Evolutionary conservation across 495 filamentous ascomycete species (phyloP).

Genomic region (Bathelium albidoporum): DNA sequence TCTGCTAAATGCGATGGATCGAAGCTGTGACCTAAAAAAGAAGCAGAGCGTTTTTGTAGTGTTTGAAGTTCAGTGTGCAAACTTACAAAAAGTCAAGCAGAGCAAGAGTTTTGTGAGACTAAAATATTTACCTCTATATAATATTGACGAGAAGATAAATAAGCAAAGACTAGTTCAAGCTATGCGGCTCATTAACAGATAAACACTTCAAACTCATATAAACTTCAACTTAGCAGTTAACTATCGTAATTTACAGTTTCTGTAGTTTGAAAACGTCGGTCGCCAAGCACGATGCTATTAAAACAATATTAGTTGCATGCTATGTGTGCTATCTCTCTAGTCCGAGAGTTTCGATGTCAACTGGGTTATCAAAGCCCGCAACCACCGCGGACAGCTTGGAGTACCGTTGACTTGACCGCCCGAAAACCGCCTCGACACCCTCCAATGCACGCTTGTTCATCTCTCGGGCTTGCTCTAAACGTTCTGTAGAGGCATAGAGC

Average conservation of each 20-base stretch:
- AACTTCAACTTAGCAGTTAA: not conserved
- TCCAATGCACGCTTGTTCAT: slow-evolving; percentile 20
- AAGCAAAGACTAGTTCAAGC: not conserved
- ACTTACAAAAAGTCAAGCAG: not conserved
- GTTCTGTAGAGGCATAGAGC: slow-evolving; percentile 15
- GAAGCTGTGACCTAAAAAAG: not conserved
- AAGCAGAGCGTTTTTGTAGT: not conserved
- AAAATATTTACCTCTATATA: not conserved
- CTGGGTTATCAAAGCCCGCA: not conserved
- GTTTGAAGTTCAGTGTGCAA: not conserved
- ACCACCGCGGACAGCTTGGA: not conserved
- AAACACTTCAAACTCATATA: not conserved
- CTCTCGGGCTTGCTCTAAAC: slow-evolving; percentile 26
- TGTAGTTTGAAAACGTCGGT: not conserved
- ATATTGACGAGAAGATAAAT: not conserved
- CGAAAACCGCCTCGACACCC: slow-evolving; percentile 25
- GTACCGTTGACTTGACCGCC: not conserved
- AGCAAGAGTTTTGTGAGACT: not conserved
- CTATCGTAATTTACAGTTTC: not conserved
- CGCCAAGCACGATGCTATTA: not conserved
- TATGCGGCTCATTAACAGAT: not conserved
- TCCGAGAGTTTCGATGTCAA: not conserved
- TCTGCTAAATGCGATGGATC: not conserved
- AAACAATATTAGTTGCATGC: not conserved
- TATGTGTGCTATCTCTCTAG: not conserved